Percentiles rank a stretch among this genome's conserved stretches.
Conservation (phyloP, 2,329 filamentous ascomycete species). For the Epicoccum sorghinum region DNA sequence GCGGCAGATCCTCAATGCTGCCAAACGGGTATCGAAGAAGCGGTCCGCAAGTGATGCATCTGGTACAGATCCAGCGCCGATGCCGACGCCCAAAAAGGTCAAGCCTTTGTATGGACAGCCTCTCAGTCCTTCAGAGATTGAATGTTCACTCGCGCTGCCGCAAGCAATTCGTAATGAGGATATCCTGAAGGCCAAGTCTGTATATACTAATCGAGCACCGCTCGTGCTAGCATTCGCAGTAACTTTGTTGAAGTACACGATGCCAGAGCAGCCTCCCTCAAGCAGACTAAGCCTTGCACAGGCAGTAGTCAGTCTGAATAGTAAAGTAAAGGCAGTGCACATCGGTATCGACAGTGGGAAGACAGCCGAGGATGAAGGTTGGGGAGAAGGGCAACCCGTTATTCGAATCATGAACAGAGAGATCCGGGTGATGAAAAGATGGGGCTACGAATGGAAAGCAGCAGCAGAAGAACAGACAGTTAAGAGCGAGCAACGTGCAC, state of each 20-base stretch:
- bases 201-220: slow-evolving; percentile 82
- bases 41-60: slow-evolving; percentile 48
- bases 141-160: slow-evolving; percentile 67
- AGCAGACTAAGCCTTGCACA: slow-evolving; percentile 83
- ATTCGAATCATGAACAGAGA: slow-evolving; percentile 76
- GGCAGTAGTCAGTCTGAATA: slow-evolving; percentile 82
- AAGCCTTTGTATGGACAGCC: slow-evolving; percentile 39
- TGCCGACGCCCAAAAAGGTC: slow-evolving; percentile 46
- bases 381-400: slow-evolving; percentile 76
- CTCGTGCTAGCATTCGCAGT: slow-evolving; percentile 82
- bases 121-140: slow-evolving; percentile 61
- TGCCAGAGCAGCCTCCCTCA: slow-evolving; percentile 85
- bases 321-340: slow-evolving; percentile 74
- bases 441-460: slow-evolving; percentile 64
- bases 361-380: slow-evolving; percentile 71
- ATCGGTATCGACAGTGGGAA: slow-evolving; percentile 72
- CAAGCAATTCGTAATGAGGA: slow-evolving; percentile 61
- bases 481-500: slow-evolving; percentile 2
- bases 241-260: slow-evolving; percentile 75
- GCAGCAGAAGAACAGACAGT: background rate
- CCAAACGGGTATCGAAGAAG: slow-evolving; percentile 64
- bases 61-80: slow-evolving; percentile 11
- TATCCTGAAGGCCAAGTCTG: slow-evolving; percentile 60
- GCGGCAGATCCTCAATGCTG: slow-evolving; percentile 63
- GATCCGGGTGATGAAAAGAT: slow-evolving; percentile 75